phyloP scores from a whole-genome alignment of 2,329 filamentous ascomycete species.

The Alternaria triticina region DNA sequence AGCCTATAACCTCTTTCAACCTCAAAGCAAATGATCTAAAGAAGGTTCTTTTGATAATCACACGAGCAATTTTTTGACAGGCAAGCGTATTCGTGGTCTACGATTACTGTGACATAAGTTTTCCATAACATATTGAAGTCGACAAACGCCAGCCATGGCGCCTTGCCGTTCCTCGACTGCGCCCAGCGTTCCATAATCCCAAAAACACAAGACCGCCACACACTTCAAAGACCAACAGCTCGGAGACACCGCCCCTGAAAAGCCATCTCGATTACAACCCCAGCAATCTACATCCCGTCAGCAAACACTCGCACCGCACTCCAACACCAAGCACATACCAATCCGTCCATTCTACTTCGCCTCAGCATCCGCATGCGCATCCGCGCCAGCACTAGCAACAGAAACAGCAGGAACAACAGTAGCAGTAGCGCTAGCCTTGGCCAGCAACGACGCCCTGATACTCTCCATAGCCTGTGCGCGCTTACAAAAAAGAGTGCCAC shows the following conservation, averaged over 20 bases:
- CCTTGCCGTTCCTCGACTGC: neutral
- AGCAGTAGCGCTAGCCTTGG: neutral
- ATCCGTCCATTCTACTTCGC: neutral
- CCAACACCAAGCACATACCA: neutral
- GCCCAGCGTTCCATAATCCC: no score
- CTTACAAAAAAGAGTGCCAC: conserved; percentile 10
- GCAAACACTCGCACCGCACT: neutral
- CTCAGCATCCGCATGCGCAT: neutral
- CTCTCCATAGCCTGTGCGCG: neutral
- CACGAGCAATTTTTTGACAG: neutral
- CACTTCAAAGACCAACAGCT: no score
- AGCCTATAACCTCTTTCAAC: neutral
- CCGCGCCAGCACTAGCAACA: neutral
- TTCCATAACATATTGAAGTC: neutral
- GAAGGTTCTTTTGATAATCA: rapidly evolving
- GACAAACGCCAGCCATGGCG: neutral
- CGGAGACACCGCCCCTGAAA: neutral
- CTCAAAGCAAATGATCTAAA: neutral
- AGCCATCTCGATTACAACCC: neutral
- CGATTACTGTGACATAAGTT: neutral
- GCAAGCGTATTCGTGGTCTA: neutral
- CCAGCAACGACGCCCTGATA: neutral
- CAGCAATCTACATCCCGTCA: neutral
- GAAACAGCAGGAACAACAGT: neutral
- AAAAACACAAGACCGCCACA: neutral